Percentiles rank a stretch among this genome's conserved stretches.
phyloP scores from a whole-genome alignment of 306 rosid genomes.

The Neltuma alba region DNA sequence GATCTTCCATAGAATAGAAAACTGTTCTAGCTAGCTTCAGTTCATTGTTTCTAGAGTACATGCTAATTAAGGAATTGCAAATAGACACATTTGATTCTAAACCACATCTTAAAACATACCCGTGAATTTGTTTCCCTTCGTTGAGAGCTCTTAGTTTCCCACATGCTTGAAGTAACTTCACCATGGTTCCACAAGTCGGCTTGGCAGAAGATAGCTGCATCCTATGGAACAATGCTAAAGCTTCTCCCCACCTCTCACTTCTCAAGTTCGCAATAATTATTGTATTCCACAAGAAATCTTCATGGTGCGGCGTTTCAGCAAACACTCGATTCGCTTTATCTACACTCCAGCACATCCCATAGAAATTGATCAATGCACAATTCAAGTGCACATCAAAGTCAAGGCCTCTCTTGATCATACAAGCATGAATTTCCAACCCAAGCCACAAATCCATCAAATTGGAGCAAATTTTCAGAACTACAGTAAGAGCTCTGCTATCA shows the following conservation, averaged over 20 bases:
- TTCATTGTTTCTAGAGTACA: constrained; percentile 69
- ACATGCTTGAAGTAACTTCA: constrained; percentile 68
- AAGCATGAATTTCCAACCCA: constrained; percentile 65
- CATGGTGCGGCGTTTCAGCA: constrained; percentile 47
- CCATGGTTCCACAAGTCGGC: constrained; percentile 46
- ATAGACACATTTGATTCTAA: constrained; percentile 49
- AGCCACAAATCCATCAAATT: constrained; percentile 44
- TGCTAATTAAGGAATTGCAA: constrained; percentile 64
- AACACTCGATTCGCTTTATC: constrained; percentile 61
- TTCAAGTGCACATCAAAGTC: constrained; percentile 56
- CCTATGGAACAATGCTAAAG: constrained; percentile 44
- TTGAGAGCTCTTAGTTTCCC: constrained; percentile 65
- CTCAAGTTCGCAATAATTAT: constrained; percentile 58
- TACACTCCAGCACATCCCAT: constrained; percentile 56
- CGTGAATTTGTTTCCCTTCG: constrained; percentile 79
- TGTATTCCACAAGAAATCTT: constrained; percentile 69
- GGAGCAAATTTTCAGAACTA: constrained; percentile 57
- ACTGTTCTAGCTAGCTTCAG: constrained; percentile 50
- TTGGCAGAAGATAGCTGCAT: constrained; percentile 57
- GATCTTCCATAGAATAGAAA: constrained; percentile 61
- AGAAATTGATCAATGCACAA: constrained; percentile 61
- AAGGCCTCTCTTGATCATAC: constrained; percentile 60
- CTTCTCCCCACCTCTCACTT: constrained; percentile 57
- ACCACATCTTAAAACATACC: constrained; percentile 58
- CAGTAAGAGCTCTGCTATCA: constrained; percentile 50